Percentiles rank a stretch among this genome's conserved stretches.
phyloP scores from a whole-genome alignment of 371 early-diverging fungal genomes.

The Cokeromyces recurvatus region DNA sequence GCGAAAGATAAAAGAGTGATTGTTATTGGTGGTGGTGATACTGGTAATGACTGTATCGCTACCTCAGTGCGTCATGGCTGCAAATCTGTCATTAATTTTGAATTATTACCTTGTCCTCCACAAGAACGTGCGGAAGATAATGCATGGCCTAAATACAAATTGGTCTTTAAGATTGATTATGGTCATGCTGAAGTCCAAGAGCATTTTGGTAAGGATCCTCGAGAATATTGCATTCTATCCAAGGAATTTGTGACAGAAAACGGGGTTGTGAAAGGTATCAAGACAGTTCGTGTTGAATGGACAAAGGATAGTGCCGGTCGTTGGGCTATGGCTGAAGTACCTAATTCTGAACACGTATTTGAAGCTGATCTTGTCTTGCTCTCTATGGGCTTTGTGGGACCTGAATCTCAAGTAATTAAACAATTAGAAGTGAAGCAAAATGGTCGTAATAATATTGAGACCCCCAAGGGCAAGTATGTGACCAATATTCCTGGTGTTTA shows the following conservation, averaged over 20 bases:
- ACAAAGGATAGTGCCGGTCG: slow-evolving; percentile 69
- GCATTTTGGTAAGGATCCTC: slow-evolving; percentile 88
- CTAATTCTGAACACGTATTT: slow-evolving; percentile 78
- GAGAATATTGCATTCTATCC: slow-evolving; percentile 88
- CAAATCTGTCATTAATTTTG: slow-evolving; percentile 89
- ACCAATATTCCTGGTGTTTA: slow-evolving; percentile 80
- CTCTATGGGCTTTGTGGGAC: slow-evolving; percentile 96
- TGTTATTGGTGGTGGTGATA: slow-evolving; percentile 98
- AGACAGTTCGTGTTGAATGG: slow-evolving; percentile 94
- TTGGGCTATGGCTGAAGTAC: slow-evolving; percentile 86
- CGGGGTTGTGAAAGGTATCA: slow-evolving; percentile 83
- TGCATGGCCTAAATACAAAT: slow-evolving; percentile 96
- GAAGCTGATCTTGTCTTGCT: slow-evolving; percentile 86
- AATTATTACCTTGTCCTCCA: slow-evolving; percentile 90
- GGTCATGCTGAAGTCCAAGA: slow-evolving; percentile 88
- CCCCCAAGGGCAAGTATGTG: slow-evolving; percentile 67
- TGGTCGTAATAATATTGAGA: slow-evolving; percentile 72
- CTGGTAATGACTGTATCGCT: slow-evolving; percentile 95
- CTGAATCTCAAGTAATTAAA: slow-evolving; percentile 81
- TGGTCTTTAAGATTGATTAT: slow-evolving; percentile 91
- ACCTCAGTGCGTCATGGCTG: slow-evolving; percentile 93
- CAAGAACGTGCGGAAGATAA: slow-evolving; percentile 75
- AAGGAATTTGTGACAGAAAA: slow-evolving; percentile 86
- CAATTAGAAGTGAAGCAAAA: slow-evolving; percentile 75
- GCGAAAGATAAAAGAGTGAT: slow-evolving; percentile 92